A percentile compares a stretch with the other conserved stretches of the same genome.
phyloP scores from a whole-genome alignment of 805 yeast genomes.

The Metschnikowia amazonensis region DNA sequence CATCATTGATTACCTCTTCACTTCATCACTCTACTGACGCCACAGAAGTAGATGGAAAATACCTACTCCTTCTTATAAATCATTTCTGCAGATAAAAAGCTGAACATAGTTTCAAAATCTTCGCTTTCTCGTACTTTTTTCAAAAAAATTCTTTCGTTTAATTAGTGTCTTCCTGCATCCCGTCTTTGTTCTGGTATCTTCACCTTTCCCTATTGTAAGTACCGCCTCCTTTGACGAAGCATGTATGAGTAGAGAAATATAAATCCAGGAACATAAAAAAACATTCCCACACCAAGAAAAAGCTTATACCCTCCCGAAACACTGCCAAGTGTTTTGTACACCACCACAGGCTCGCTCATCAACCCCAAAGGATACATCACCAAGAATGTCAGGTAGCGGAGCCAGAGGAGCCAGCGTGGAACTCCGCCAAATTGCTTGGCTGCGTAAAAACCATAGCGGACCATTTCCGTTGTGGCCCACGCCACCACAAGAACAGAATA shows the following conservation, averaged over 20 bases:
- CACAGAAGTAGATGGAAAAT: too few relatives aligned
- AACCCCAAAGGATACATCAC: constrained; percentile 32
- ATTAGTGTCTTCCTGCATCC: too few relatives aligned
- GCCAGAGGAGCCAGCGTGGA: constrained; percentile 24
- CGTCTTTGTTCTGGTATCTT: too few relatives aligned
- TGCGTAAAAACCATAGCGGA: constrained; percentile 27
- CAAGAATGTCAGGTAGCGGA: constrained; percentile 28
- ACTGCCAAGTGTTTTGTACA: constrained; percentile 22
- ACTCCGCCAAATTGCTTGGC: constrained; percentile 16
- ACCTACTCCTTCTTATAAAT: too few relatives aligned
- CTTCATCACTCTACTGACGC: too few relatives aligned
- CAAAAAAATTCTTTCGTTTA: too few relatives aligned
- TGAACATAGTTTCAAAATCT: too few relatives aligned
- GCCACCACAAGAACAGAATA: constrained; percentile 25
- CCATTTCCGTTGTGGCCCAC: constrained; percentile 30
- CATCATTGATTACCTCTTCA: too few relatives aligned
- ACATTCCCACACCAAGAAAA: constrained; percentile 23
- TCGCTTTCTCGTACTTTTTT: too few relatives aligned
- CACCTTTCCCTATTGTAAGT: too few relatives aligned
- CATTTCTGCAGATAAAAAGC: too few relatives aligned
- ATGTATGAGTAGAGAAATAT: constrained; percentile 26
- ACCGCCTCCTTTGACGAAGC: constrained; percentile 27
- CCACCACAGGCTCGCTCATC: constrained; percentile 25
- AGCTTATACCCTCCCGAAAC: constrained; percentile 18
- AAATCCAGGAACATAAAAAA: constrained; percentile 31